These are phyloP conservation scores for Cymodocea nodosa DNA, from an alignment of 116 monocot genomes.

Conservation along the genomic window DNA sequence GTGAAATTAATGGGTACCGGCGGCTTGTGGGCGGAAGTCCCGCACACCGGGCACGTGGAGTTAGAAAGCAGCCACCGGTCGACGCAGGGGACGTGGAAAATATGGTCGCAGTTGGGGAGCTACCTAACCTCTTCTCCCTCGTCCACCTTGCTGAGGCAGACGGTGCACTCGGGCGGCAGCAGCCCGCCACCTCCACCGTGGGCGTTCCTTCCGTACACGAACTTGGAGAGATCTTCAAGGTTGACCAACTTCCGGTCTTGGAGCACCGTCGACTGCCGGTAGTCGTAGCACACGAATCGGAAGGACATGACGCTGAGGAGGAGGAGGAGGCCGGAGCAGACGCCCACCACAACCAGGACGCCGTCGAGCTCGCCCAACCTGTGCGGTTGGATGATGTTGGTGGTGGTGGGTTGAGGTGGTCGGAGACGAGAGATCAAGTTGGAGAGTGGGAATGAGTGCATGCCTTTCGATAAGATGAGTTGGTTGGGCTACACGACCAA, in stretches of 20 bases:
- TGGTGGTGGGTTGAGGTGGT: too few species aligned
- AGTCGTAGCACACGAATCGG: constrained; percentile 7
- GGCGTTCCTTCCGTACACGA: neutral
- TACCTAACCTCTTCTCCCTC: constrained; percentile 16
- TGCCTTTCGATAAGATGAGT: neutral
- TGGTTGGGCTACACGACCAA: too few species aligned
- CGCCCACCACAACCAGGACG: neutral
- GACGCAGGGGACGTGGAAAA: constrained; percentile 23
- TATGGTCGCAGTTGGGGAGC: constrained; percentile 14
- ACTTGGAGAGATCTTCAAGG: neutral
- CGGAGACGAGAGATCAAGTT: neutral
- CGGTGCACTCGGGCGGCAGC: constrained; percentile 3
- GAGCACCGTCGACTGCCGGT: neutral
- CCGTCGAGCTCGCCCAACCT: neutral
- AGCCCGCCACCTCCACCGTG: constrained; percentile 8
- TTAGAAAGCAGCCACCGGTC: constrained; percentile 15
- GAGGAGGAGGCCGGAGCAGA: neutral
- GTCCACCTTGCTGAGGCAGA: constrained; percentile 14
- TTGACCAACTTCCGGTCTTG: neutral
- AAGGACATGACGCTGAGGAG: neutral
- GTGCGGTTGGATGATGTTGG: neutral
- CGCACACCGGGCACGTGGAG: constrained; percentile 18
- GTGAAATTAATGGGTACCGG: too few species aligned
- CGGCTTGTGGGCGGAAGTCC: neutral
- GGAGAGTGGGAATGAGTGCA: neutral